A percentile compares a stretch with the other conserved stretches of the same genome.
Evolutionary conservation across 306 rosid genomes (phyloP).

Genomic region (Casuarina cunninghamiana): DNA sequence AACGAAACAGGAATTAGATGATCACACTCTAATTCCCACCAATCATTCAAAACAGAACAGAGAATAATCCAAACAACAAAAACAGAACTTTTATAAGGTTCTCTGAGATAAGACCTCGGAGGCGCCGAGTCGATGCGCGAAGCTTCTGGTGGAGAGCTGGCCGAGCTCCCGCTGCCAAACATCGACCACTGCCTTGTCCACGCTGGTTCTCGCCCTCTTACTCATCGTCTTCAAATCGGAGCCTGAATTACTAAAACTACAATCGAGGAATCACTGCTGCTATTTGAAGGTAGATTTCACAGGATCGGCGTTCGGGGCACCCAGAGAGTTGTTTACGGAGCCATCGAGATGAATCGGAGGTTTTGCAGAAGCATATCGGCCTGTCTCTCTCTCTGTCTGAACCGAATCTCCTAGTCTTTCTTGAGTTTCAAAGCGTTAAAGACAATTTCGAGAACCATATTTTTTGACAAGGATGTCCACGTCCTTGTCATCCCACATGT

Average conservation of each 20-base stretch:
- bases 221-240: slow-evolving; percentile 39
- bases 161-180: slow-evolving; percentile 81
- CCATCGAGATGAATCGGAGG: not conserved
- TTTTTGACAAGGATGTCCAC: too few relatives aligned
- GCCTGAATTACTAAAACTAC: not conserved
- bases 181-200: slow-evolving; percentile 53
- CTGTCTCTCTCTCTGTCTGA: too few relatives aligned
- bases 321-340: not conserved
- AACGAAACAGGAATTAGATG: not conserved
- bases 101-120: slow-evolving; percentile 50
- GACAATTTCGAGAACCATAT: too few relatives aligned
- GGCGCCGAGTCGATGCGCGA: slow-evolving; percentile 69
- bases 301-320: not conserved
- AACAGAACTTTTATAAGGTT: not conserved
- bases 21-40: not conserved
- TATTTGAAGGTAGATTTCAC: not conserved
- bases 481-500: too few relatives aligned
- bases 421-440: too few relatives aligned
- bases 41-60: not conserved
- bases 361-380: not conserved
- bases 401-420: too few relatives aligned
- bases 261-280: too few relatives aligned
- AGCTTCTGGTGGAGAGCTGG: slow-evolving; percentile 54
- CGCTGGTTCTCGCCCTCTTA: slow-evolving; percentile 42
- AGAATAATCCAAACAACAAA: not conserved